Evolutionary conservation across 495 filamentous ascomycete species (phyloP), one percentile per base, ranked within the genome.

Genomic region (Coniosporium apollinis): DNA sequence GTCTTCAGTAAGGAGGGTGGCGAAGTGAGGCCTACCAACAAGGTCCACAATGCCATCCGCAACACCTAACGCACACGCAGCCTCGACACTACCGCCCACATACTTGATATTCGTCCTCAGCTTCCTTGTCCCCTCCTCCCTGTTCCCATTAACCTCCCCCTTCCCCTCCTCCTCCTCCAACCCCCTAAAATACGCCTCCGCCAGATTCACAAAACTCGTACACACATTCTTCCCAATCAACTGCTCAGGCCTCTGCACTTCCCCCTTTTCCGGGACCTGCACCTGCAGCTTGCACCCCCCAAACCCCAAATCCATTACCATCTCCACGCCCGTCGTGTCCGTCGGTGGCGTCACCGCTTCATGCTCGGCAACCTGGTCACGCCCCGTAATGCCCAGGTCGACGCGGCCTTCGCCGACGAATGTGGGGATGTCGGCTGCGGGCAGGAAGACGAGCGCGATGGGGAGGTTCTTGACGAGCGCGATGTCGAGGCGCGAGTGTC

Each of bases 11-110:
- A n/a, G 13, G 1, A n/a, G 22, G 4, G 28, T 11, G 15, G 4
- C 15, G 10, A 62, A n/a, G n/a, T n/a, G n/a, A n/a, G n/a, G n/a
- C 75, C 44, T 50, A 94, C 87, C 87, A 51, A 97, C 89, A 39
- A 97, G 70, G 62, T 97, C 91, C 17, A 97, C 84, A 55, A 97
- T 91, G 22, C 89, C 89, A 55, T 96, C 85, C 14, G 89, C 89
- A 22, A 94, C 84, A 30, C 89, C 91, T 38, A 97, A 65, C 34
- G 89, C 85, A 55, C 87, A 96, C 30, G 91, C 86, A 30, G 87
- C 84, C 60, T 97, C 89, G 17, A 96, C 89, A 61, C 87, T 94
- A 2, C 91, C 89, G 37, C 87, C 83, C 31, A 94, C 68, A 51
- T 84, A 85, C 49, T 89, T 82, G 44, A 97, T 89, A 47, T 81